Evolutionary conservation across 2,329 filamentous ascomycete species (phyloP).

Genomic region (Zasmidium angulare): DNA sequence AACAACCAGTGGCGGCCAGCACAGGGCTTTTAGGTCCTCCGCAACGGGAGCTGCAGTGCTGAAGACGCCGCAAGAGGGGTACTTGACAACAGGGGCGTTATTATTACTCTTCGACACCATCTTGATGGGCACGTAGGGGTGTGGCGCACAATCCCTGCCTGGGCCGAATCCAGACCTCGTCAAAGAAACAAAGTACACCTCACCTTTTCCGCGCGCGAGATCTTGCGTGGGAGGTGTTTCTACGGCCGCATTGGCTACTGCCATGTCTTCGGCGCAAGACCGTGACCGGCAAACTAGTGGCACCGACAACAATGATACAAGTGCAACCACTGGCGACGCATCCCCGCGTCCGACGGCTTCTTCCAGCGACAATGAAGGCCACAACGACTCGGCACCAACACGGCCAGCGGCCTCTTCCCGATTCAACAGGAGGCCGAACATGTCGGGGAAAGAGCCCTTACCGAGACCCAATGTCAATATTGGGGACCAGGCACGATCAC

Average conservation of each 20-base stretch:
- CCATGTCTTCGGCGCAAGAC: slow-evolving; percentile 7
- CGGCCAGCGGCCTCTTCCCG: slow-evolving; percentile 1
- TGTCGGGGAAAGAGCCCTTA: slow-evolving; percentile 8
- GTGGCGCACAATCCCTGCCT: slow-evolving; percentile 8
- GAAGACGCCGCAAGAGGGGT: neutral
- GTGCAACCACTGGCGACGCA: neutral
- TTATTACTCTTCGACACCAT: neutral
- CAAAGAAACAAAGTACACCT: neutral
- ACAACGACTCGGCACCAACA: neutral
- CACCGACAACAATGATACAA: neutral
- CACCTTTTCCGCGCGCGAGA: neutral
- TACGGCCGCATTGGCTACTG: slow-evolving; percentile 1
- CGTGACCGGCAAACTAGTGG: slow-evolving; percentile 8
- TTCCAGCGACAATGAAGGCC: neutral
- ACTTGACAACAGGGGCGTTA: neutral
- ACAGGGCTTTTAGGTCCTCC: slow-evolving; percentile 23
- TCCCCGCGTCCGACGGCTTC: neutral
- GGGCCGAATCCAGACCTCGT: neutral
- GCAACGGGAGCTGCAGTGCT: neutral
- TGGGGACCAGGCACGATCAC: slow-evolving; percentile 4
- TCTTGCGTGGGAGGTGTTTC: neutral
- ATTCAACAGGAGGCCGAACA: slow-evolving; percentile 8
- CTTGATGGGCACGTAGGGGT: slow-evolving; percentile 2
- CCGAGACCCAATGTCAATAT: slow-evolving; percentile 3
- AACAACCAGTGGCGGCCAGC: slow-evolving; percentile 5